Evolutionary conservation across 176 grass and related monocot species (phyloP), one percentile per base, ranked within the genome.

Genomic region (Juncus inflexus): DNA sequence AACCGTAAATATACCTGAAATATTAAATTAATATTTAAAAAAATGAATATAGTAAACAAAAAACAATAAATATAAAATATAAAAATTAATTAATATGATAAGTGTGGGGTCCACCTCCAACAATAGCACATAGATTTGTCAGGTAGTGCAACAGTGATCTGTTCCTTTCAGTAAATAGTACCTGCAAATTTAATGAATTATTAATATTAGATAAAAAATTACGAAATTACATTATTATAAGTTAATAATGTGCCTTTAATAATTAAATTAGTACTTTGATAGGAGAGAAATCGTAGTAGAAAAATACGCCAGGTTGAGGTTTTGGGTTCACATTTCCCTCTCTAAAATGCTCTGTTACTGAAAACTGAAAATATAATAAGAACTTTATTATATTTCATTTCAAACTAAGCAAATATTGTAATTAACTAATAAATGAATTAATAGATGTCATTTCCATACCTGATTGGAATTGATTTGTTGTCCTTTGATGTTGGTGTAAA

Each of bases 281-380:
- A 19, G 94, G 94, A 12, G 94, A 99, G 75, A 99, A 99, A 69
- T 99, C 94, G 76, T 99, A 99, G 72, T 84, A 86, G 75, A 92
- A 89, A 82, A 92, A 86, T 35, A 92, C 89, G 41, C 83, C 86
- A 70, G 77, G 78, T 73, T 81, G 83, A 63, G 85, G 71, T 73
- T 79, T 92, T 3, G 75, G 72, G 35, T 56, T 70, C 66, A 80
- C 49, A 76, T 75, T 92, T 82, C 83, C 88, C 79, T 90, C 85
- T 82, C 72, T 86, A 57, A 86, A 99, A 73, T 99, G 89, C 42
- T 99, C 94, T 0, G 94, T 99, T 28, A 90, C 94, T 0, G 94
- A 92, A 72, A 99, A 99, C 94, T 99, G 80, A 73, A 62, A 3
- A 47, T 35, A 67, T 12, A 62, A 47, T 16, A 62, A 72, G 51